Percentiles rank a stretch among this genome's conserved stretches.
These are phyloP conservation scores for Coemansia sp. DNA, from an alignment of 192 early-diverging fungal species.

Conservation along the genomic window DNA sequence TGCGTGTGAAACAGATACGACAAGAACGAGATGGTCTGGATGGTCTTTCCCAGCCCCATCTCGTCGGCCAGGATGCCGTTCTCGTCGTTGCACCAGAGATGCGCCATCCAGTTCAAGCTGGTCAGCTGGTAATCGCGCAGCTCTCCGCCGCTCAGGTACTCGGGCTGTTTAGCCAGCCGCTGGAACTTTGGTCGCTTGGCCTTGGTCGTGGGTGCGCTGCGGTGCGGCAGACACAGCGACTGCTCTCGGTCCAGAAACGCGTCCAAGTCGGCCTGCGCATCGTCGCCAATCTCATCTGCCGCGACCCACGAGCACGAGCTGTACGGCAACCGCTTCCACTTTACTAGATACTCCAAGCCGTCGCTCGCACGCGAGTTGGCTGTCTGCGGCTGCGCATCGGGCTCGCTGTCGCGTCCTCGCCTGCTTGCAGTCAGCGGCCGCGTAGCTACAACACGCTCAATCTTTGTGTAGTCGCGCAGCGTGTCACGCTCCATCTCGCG, in stretches of 20 bases:
- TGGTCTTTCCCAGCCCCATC: conserved; percentile 93
- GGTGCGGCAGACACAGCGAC: conserved; percentile 69
- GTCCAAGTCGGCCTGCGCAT: conserved; percentile 82
- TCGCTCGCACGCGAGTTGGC: conserved; percentile 41
- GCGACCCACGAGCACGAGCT: conserved; percentile 88
- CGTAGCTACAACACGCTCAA: conserved; percentile 84
- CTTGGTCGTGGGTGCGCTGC: conserved; percentile 45
- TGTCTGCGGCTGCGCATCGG: conserved; percentile 3
- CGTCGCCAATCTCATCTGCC: conserved; percentile 60
- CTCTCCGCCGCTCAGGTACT: conserved; percentile 77
- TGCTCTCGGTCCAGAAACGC: conserved; percentile 76
- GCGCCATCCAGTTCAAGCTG: conserved; percentile 96
- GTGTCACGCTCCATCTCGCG: conserved; percentile 74
- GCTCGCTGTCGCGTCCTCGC: conserved; percentile 35
- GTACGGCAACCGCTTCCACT: conserved; percentile 88
- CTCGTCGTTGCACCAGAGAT: conserved; percentile 89
- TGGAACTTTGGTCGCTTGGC: conserved; percentile 75
- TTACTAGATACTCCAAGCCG: conserved; percentile 79
- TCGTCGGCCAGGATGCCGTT: conserved; percentile 98
- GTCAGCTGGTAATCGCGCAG: conserved; percentile 94
- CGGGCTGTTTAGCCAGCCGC: conserved; percentile 71
- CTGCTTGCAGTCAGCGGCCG: conserved; percentile 34
- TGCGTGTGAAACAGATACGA: conserved; percentile 82
- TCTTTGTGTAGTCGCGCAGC: conserved; percentile 75
- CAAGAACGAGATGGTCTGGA: conserved; percentile 93